Percentiles rank a stretch among this genome's conserved stretches.
Conservation (phyloP, 1,284 basidiomycete species). For the Sporisorium exsertum region DNA sequence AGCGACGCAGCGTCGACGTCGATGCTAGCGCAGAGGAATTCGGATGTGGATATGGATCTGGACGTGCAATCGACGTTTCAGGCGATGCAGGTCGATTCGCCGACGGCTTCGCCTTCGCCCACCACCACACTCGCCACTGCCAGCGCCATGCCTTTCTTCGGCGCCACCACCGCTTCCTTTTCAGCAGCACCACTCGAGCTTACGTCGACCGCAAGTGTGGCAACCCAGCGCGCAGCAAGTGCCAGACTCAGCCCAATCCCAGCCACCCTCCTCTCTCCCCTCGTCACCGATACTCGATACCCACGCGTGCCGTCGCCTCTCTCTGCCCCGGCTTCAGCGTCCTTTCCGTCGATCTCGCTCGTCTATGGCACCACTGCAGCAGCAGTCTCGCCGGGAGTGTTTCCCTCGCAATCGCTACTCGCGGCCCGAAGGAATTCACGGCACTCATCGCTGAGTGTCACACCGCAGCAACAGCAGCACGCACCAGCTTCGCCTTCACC, state of each 20-base stretch:
- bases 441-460: background rate
- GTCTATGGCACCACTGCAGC: background rate
- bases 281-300: conserved; percentile 24
- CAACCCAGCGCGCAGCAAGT: conserved; percentile 1
- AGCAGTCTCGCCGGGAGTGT: conserved; percentile 12
- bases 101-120: conserved; percentile 22
- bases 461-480: conserved; percentile 4
- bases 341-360: background rate
- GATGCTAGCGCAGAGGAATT: background rate
- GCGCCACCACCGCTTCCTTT: background rate
- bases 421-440: conserved; percentile 22
- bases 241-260: conserved; percentile 11
- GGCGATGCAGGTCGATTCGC: conserved; percentile 46
- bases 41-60: conserved; percentile 31
- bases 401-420: conserved; percentile 10
- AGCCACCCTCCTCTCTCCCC: conserved; percentile 2
- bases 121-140: background rate
- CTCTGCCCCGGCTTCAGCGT: conserved; percentile 1
- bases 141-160: conserved; percentile 6
- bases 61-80: conserved; percentile 35
- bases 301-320: conserved; percentile 13
- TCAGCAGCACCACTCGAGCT: background rate
- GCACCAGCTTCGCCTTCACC: conserved; percentile 19
- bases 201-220: background rate
- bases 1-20: conserved; percentile 1